Conservation (phyloP, 768 basidiomycete species). For the Pleurotus cornucopiae region DNA sequence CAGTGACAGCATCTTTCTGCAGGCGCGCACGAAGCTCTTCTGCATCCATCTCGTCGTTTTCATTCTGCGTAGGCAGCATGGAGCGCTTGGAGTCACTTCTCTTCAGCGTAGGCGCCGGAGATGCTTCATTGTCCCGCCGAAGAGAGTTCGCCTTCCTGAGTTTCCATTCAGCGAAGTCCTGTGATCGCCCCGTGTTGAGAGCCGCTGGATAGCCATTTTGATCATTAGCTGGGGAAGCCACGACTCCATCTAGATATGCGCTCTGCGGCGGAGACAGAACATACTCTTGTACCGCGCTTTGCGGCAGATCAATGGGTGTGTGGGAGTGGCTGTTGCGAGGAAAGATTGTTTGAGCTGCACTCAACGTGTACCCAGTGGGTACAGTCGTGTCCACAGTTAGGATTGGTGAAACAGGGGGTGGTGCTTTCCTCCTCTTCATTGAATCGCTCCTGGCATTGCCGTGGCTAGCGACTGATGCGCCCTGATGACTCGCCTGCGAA, state of each 20-base stretch:
- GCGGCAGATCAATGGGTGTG: background rate
- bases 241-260: too few relatives aligned
- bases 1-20: constrained; percentile 12
- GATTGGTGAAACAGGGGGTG: background rate
- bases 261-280: too few relatives aligned
- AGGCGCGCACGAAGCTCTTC: constrained; percentile 2
- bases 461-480: background rate
- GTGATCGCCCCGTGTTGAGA: constrained; percentile 4
- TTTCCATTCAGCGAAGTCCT: constrained; percentile 3
- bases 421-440: background rate
- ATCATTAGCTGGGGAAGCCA: background rate
- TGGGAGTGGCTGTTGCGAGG: background rate
- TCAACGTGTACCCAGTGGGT: too few relatives aligned
- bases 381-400: background rate
- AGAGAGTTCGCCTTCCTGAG: background rate
- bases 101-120: background rate
- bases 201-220: background rate
- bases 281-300: background rate
- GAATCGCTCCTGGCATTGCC: background rate
- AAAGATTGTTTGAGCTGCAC: too few relatives aligned
- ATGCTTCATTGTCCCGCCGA: background rate
- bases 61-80: background rate
- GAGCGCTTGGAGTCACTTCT: constrained; percentile 5
- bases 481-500: background rate
- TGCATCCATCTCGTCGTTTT: background rate